Percentiles rank a stretch among this genome's conserved stretches.
These are phyloP conservation scores for Penicillium arizonense DNA, from an alignment of 495 filamentous ascomycete genomes.

Conservation along the genomic window DNA sequence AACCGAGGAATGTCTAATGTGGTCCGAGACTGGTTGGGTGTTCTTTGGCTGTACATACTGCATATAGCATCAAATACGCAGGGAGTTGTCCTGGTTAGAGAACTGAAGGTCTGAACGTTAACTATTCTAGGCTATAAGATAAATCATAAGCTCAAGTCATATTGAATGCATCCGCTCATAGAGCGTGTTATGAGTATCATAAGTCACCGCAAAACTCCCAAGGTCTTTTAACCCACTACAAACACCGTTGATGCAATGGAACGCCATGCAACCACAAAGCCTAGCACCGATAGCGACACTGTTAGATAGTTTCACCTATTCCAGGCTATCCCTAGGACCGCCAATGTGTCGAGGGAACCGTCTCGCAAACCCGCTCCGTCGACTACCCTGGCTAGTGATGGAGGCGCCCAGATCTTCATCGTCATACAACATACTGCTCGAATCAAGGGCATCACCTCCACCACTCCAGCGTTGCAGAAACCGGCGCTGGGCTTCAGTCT, in stretches of 20 bases:
- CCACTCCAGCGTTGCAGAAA: conserved; percentile 49
- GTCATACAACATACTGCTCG: conserved; percentile 40
- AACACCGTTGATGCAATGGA: neutral
- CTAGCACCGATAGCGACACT: neutral
- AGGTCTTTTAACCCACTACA: neutral
- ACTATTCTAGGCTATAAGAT: too few species aligned
- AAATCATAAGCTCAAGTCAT: too few species aligned
- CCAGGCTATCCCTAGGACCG: conserved; percentile 42
- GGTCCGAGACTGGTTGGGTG: too few species aligned
- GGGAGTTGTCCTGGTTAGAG: too few species aligned
- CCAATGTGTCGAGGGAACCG: conserved; percentile 38
- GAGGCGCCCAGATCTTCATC: conserved; percentile 45
- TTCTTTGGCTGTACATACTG: neutral
- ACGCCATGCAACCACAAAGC: neutral
- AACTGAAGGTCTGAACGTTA: too few species aligned
- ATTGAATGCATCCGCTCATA: neutral
- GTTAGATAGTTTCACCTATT: conserved; percentile 13
- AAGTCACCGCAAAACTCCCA: neutral
- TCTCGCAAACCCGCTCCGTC: conserved; percentile 33
- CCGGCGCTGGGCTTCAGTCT: conserved; percentile 44
- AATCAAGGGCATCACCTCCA: conserved; percentile 41
- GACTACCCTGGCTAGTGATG: conserved; percentile 40
- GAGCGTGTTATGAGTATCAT: neutral
- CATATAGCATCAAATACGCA: neutral
- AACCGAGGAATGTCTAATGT: neutral